Evolutionary conservation across 768 basidiomycete species (phyloP).

Genomic region (Boletus pseudopeckii): DNA sequence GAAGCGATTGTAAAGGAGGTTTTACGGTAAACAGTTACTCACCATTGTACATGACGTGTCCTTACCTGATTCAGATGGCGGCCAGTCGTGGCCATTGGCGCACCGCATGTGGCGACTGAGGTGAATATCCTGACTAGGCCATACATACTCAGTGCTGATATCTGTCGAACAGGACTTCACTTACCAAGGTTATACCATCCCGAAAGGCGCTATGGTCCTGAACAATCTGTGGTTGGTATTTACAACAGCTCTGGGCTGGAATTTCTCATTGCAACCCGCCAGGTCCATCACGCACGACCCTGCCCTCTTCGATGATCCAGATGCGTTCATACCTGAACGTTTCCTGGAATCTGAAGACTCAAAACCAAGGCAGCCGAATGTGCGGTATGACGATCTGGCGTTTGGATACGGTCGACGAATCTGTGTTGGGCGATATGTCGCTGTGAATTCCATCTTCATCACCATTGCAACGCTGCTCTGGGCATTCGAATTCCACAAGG

Average conservation of each 20-base stretch:
- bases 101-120: conserved; percentile 4
- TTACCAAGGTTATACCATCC: conserved; percentile 3
- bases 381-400: conserved; percentile 7
- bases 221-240: conserved; percentile 1
- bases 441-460: conserved; percentile 8
- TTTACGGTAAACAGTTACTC: background rate
- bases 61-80: conserved; percentile 3
- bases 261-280: background rate
- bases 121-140: background rate
- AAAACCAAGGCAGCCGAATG: background rate
- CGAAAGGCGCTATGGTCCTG: conserved; percentile 3
- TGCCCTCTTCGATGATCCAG: conserved; percentile 8
- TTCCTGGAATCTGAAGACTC: conserved; percentile 4
- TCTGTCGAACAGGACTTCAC: background rate
- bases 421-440: conserved; percentile 7
- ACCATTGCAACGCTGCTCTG: conserved; percentile 5
- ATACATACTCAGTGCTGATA: background rate
- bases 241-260: background rate
- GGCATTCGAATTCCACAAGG: conserved; percentile 11
- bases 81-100: conserved; percentile 3
- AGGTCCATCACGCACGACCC: conserved; percentile 11
- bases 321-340: conserved; percentile 15
- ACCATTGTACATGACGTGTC: background rate
- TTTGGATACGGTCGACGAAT: conserved; percentile 14
- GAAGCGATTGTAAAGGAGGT: conserved; percentile 8